phyloP scores from a whole-genome alignment of 2,329 filamentous ascomycete genomes.

The Pseudogymnoascus sp. region DNA sequence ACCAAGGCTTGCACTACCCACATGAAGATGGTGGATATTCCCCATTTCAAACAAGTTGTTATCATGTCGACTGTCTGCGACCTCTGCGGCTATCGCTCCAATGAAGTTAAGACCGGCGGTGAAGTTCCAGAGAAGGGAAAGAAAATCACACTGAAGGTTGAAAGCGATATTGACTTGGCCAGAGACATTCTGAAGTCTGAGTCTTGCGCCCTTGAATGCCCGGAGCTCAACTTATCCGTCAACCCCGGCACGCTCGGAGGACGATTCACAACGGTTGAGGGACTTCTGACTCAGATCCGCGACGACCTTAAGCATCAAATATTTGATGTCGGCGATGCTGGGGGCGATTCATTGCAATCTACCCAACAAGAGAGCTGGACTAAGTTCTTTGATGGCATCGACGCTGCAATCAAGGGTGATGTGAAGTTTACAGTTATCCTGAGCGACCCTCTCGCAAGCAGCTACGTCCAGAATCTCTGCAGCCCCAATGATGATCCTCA shows the following conservation, averaged over 20 bases:
- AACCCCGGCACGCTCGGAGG: conserved; percentile 92
- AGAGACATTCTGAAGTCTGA: conserved; percentile 96
- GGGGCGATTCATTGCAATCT: conserved; percentile 69
- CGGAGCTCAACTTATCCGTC: conserved; percentile 77
- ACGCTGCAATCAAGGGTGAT: conserved; percentile 70
- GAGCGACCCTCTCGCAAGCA: conserved; percentile 81
- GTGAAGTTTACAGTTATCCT: conserved; percentile 75
- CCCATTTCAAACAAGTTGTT: conserved; percentile 94
- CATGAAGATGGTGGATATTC: conserved; percentile 98
- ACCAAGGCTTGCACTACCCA: conserved; percentile 78
- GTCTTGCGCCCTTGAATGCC: conserved; percentile 77
- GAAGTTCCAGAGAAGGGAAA: conserved; percentile 80
- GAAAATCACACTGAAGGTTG: conserved; percentile 69
- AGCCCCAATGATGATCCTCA: conserved; percentile 68
- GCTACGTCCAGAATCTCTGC: conserved; percentile 86
- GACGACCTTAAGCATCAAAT: conserved; percentile 83
- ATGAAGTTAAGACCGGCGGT: conserved; percentile 96
- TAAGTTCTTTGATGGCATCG: conserved; percentile 68
- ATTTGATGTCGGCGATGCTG: conserved; percentile 62
- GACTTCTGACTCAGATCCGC: conserved; percentile 83
- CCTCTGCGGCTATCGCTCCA: conserved; percentile 85
- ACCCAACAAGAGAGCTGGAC: conserved; percentile 66
- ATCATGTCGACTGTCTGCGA: conserved; percentile 92
- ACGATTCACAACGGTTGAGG: conserved; percentile 94
- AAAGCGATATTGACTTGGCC: conserved; percentile 62